Base-by-base conservation (phyloP, 73 alveolate genomes). In the Loxodes magnus region DNA sequence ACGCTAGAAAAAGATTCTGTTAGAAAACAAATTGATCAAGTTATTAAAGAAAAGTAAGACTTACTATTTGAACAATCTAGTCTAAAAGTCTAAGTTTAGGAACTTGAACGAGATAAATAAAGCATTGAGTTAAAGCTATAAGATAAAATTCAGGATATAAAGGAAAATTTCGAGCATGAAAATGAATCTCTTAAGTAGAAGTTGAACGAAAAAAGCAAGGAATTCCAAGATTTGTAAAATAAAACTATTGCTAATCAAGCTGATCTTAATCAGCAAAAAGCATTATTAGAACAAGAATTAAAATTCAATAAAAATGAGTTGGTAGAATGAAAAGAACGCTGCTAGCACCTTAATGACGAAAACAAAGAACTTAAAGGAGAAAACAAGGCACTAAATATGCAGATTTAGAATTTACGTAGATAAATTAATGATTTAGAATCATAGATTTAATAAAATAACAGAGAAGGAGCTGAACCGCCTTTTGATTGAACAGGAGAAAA, bases 391-490 rank as follows among this genome's bases (percentile, higher is more conserved):
- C 5, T 46, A 22, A 46, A 46, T 10, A 5, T 46, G 26, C 16
- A 19, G 27, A n/a, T 7, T 17, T 16, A 16, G 7, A 17, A 5
- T n/a, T n/a, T 12, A 12, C 35, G 27, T 1, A 17, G 7, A 1
- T 37, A 46, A 16, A 0, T 24, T 9, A 12, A 24, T 25, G 39
- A 46, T 24, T 14, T 25, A 24, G 20, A 16, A n/a, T 9, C 27
- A 1, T 9, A 46, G 26, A 16, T 25, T 25, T 24, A 25, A n/a
- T 25, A 46, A 46, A 41, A 16, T 0, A 24, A 12, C 34, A 37
- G 43, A 46, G 26, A 10, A 24, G n/a, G 10, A 46, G 53, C n/a
- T 1, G 50, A 46, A 46, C 60, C 34, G 0, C 59, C 59, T 10
- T 7, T 9, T 22, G 59, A 46, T 20, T 25, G 46, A 24, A 16